Conservation (phyloP, 2,329 filamentous ascomycete species). For the Sordariomycetes sp. region DNA sequence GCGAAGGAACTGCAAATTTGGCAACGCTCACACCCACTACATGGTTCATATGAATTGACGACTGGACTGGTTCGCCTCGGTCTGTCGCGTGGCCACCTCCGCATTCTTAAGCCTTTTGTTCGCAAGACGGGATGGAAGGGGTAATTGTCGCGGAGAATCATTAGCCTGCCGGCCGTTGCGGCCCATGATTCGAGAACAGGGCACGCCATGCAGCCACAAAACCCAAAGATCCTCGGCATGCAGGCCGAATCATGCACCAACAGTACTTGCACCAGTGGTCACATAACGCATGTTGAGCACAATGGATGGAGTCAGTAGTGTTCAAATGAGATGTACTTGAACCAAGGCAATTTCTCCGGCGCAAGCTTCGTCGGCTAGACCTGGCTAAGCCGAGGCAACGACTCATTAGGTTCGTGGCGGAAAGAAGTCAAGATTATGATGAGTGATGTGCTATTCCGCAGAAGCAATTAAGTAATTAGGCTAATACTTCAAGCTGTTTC, state of each 20-base stretch:
- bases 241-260: background rate
- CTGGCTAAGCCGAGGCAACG: background rate
- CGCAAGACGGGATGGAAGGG: background rate
- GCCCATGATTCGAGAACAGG: background rate
- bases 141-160: background rate
- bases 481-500: background rate
- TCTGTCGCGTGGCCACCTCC: background rate
- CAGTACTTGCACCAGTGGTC: background rate
- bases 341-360: background rate
- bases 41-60: background rate
- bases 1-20: background rate
- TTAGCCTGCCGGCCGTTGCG: background rate
- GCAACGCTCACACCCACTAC: background rate
- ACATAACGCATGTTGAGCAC: background rate
- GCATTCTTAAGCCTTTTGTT: background rate
- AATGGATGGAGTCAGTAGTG: background rate
- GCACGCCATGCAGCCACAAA: background rate
- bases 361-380: background rate
- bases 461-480: background rate
- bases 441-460: background rate
- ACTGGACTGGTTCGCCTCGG: background rate
- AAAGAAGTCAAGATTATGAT: background rate
- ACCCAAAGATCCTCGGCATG: background rate
- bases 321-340: background rate
- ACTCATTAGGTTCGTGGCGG: background rate